Conservation (phyloP, 306 rosid genomes). For the Quercus robur region DNA sequence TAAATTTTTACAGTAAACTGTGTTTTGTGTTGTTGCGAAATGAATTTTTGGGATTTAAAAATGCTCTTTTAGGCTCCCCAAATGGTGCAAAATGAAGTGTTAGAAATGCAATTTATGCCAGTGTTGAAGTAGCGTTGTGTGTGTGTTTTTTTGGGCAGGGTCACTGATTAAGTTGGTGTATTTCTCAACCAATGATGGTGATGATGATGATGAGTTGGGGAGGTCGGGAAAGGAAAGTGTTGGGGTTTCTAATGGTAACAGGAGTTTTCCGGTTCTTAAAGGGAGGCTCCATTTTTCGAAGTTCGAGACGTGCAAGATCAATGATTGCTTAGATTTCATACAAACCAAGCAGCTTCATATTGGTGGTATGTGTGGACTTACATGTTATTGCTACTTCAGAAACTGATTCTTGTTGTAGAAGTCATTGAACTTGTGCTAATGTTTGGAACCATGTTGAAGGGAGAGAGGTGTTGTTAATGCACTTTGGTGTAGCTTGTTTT, state of each 20-base stretch:
- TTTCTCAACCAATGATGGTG: slow-evolving; percentile 52
- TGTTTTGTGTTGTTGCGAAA: too few species aligned
- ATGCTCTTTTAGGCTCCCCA: too few species aligned
- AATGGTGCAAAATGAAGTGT: too few species aligned
- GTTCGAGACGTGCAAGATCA: slow-evolving; percentile 82
- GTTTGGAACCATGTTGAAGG: neutral
- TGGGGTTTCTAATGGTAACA: slow-evolving; percentile 32
- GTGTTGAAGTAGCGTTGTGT: slow-evolving; percentile 7
- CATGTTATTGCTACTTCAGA: slow-evolving; percentile 6
- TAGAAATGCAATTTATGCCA: neutral
- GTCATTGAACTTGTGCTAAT: neutral
- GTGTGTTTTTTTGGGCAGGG: slow-evolving; percentile 45
- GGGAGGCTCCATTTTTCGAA: slow-evolving; percentile 82
- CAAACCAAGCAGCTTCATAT: slow-evolving; percentile 60
- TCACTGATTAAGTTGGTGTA: slow-evolving; percentile 82
- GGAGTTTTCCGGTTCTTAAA: slow-evolving; percentile 37
- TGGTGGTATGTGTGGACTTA: slow-evolving; percentile 41
- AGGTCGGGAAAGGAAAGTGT: slow-evolving; percentile 32
- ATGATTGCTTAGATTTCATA: slow-evolving; percentile 77
- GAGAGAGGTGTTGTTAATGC: neutral
- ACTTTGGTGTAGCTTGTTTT: neutral
- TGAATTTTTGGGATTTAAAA: too few species aligned
- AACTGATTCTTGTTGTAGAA: neutral
- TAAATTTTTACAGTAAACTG: too few species aligned
- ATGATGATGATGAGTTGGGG: slow-evolving; percentile 26